Evolutionary conservation across 108 stramenopile species (phyloP).

Genomic region (Cyclostephanos tholiformis): DNA sequence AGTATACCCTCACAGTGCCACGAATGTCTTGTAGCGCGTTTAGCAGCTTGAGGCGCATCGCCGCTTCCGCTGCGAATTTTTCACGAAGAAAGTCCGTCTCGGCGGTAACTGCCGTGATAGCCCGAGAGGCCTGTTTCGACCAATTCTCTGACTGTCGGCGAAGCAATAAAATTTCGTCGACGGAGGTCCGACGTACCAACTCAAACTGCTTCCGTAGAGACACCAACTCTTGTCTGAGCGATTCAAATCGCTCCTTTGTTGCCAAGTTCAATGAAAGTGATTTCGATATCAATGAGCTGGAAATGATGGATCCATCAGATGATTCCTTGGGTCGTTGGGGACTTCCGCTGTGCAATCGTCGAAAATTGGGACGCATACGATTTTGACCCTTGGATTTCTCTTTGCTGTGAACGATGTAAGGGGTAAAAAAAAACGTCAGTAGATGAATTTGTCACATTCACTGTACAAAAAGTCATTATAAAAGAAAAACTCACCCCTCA

Average conservation of each 20-base stretch:
- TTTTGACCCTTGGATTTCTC: constrained; percentile 31
- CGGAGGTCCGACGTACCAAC: constrained; percentile 49
- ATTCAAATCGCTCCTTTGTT: neutral
- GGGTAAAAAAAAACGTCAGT: neutral
- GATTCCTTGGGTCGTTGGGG: neutral
- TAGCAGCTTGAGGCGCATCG: constrained; percentile 70
- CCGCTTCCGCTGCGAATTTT: constrained; percentile 74
- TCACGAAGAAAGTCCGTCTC: constrained; percentile 65
- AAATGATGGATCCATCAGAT: neutral
- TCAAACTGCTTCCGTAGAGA: constrained; percentile 48
- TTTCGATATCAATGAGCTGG: neutral
- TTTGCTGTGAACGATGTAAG: constrained; percentile 15
- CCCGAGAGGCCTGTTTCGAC: constrained; percentile 44
- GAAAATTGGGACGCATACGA: constrained; percentile 34
- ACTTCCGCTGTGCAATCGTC: constrained; percentile 3
- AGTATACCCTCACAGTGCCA: constrained; percentile 83
- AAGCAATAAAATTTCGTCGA: constrained; percentile 51
- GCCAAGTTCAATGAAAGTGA: neutral
- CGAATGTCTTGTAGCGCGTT: constrained; percentile 81
- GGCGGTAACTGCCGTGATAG: constrained; percentile 43
- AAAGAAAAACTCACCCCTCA: constrained; percentile 16
- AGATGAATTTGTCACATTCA: neutral
- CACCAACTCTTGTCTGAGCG: constrained; percentile 1
- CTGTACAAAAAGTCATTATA: neutral
- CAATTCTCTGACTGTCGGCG: constrained; percentile 46